A percentile compares a stretch with the other conserved stretches of the same genome.
phyloP scores from a whole-genome alignment of 768 basidiomycete genomes.

The Leccinum disarticulatum region DNA sequence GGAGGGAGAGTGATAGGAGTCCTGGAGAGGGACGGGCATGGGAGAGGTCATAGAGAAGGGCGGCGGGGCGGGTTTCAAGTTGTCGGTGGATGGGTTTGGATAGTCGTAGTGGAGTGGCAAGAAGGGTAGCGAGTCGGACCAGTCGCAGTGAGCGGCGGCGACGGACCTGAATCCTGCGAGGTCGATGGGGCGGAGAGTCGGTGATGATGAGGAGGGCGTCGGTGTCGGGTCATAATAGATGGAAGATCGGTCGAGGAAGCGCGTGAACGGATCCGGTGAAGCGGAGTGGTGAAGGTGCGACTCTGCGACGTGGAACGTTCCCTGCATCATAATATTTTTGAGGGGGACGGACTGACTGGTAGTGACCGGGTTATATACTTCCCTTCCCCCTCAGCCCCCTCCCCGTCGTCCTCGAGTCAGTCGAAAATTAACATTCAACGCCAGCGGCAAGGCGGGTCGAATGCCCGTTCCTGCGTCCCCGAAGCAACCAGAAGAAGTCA shows the following conservation, averaged over 20 bases:
- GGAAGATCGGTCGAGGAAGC: slow-evolving; percentile 34
- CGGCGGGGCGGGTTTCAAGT: slow-evolving; percentile 13
- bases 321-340: not conserved
- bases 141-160: slow-evolving; percentile 21
- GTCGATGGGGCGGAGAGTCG: slow-evolving; percentile 19
- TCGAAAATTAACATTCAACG: slow-evolving; percentile 15
- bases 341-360: not conserved
- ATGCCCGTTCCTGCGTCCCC: slow-evolving; percentile 17
- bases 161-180: slow-evolving; percentile 22
- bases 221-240: slow-evolving; percentile 13
- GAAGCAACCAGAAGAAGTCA: slow-evolving; percentile 15
- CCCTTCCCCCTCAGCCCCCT: not conserved
- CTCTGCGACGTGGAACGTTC: not conserved
- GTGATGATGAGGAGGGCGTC: not conserved
- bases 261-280: slow-evolving; percentile 25
- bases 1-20: not conserved
- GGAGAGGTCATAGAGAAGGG: not conserved
- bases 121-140: slow-evolving; percentile 23
- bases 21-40: slow-evolving; percentile 8
- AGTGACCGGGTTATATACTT: not conserved
- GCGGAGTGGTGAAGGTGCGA: not conserved
- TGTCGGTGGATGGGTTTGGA: not conserved
- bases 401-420: not conserved
- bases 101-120: slow-evolving; percentile 24
- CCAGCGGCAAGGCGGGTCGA: not conserved